Evolutionary conservation across 352 stramenopile genomes (phyloP), one percentile per base, ranked within the genome.

Genomic region (Plasmopara viticola): DNA sequence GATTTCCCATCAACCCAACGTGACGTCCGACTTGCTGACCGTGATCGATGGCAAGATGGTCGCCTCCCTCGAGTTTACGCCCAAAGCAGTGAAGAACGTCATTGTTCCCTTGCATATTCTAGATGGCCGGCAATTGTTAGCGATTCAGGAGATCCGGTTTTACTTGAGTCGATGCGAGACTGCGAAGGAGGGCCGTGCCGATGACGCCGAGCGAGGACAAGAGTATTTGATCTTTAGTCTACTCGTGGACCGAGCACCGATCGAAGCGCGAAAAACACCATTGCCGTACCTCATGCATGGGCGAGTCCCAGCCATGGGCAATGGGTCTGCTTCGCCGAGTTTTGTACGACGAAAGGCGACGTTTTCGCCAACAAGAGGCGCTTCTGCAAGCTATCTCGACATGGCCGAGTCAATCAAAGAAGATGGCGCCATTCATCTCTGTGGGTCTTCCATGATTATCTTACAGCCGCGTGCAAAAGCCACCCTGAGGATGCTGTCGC

Each of bases 331-430:
- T 15, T 94, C 84, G 10, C 84, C 84, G 0, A 92, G 81, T 44
- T 94, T 94, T 58, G 81, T 79, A 31, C 75, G 81, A 12, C 68
- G 75, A 44, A 87, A 88, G 44, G 79, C 83, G 2, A 90, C 87
- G 70, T 90, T 90, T 42, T 91, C 78, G 4, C 51, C 66, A 2
- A 56, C 60, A 31, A 59, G 66, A 42, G 53, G 55, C n/a, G 37
- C 44, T 43, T 51, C 44, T 20, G 13, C 56, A 60, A 8, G 69
- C 58, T 15, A 68, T 71, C 6, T 37, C 68, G 38, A 74, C 52
- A 31, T 60, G 62, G 25, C 66, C 53, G 29, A 72, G 41, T 51
- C 59, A 17, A 65, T 67, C 44, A 60, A 85, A 63, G 77, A 86
- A 31, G 64, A 87, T 34, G 65, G 62, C 6, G 66, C 67, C 1